Evolutionary conservation across 768 basidiomycete species (phyloP).

Genomic region (Amyloporia xantha): DNA sequence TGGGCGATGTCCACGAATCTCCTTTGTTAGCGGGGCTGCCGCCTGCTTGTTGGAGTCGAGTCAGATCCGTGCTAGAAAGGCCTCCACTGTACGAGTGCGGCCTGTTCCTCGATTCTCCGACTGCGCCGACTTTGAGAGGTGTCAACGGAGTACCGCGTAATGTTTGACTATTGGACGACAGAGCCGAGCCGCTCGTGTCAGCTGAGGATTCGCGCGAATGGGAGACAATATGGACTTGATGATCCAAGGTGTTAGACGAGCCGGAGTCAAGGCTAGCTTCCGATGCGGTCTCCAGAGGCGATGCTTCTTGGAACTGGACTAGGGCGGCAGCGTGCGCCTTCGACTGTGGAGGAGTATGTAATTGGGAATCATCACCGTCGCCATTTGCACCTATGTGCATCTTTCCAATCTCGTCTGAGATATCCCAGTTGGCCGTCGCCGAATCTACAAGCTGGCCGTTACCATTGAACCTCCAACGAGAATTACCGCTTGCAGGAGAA

Average conservation of each 20-base stretch:
- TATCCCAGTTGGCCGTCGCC: slow-evolving; percentile 58
- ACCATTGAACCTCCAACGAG: slow-evolving; percentile 60
- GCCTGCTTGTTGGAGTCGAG: slow-evolving; percentile 66
- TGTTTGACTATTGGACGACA: slow-evolving; percentile 48
- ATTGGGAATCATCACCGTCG: slow-evolving; percentile 44
- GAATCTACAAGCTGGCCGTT: slow-evolving; percentile 60
- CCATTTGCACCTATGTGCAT: slow-evolving; percentile 55
- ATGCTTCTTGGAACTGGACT: slow-evolving; percentile 54
- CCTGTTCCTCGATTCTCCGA: slow-evolving; percentile 62
- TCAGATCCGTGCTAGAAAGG: slow-evolving; percentile 64
- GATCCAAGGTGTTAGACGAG: slow-evolving; percentile 63
- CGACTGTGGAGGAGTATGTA: slow-evolving; percentile 65
- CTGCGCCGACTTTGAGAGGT: slow-evolving; percentile 45
- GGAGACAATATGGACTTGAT: slow-evolving; percentile 50
- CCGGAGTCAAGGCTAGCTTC: slow-evolving; percentile 60
- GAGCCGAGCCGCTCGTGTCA: slow-evolving; percentile 55
- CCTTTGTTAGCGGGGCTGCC: slow-evolving; percentile 23
- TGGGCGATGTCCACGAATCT: slow-evolving; percentile 22
- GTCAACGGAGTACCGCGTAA: slow-evolving; percentile 43
- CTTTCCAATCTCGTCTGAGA: slow-evolving; percentile 67
- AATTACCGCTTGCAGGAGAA: slow-evolving; percentile 30
- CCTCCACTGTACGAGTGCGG: slow-evolving; percentile 81
- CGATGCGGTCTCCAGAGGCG: slow-evolving; percentile 69
- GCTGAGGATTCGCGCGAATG: slow-evolving; percentile 83
- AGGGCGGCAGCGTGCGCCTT: slow-evolving; percentile 47